Conservation (phyloP, 2,329 filamentous ascomycete genomes). For the Curvularia verruculosa region DNA sequence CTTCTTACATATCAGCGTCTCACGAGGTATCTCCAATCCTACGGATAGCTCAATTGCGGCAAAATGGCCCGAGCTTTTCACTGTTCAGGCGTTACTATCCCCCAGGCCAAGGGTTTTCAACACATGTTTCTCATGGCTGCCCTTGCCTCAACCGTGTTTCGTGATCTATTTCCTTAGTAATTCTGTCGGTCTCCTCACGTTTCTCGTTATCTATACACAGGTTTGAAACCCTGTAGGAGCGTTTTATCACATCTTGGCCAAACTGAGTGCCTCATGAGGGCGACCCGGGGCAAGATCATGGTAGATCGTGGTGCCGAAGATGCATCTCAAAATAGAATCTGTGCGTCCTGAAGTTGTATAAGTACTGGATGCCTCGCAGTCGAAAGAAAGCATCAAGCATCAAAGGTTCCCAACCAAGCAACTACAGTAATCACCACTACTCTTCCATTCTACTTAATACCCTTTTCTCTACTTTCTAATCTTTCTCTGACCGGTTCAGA, state of each 20-base stretch:
- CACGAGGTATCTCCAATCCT: slow-evolving; percentile 11
- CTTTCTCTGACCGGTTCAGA: slow-evolving; percentile 47
- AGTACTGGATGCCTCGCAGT: slow-evolving; percentile 27
- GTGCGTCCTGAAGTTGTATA: slow-evolving; percentile 31
- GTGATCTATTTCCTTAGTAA: slow-evolving; percentile 14
- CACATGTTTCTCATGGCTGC: slow-evolving; percentile 22
- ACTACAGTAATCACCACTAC: slow-evolving; percentile 43
- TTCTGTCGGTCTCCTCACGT: slow-evolving; percentile 17
- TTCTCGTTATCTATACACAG: slow-evolving; percentile 20
- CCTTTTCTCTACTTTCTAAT: slow-evolving; percentile 31
- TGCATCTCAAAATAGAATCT: not conserved
- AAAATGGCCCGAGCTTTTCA: not conserved
- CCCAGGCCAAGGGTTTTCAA: slow-evolving; percentile 25
- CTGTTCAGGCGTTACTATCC: slow-evolving; percentile 14
- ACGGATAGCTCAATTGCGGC: slow-evolving; percentile 11
- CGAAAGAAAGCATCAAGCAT: slow-evolving; percentile 39
- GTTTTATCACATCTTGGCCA: slow-evolving; percentile 41
- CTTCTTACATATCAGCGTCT: slow-evolving; percentile 20
- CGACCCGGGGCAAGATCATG: slow-evolving; percentile 19
- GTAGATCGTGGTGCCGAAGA: slow-evolving; percentile 9
- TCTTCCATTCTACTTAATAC: slow-evolving; percentile 37
- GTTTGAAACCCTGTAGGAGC: slow-evolving; percentile 25
- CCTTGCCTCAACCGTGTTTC: slow-evolving; percentile 38
- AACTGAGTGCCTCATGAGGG: slow-evolving; percentile 29
- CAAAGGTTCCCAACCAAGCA: slow-evolving; percentile 44